Conservation (phyloP, 2,329 filamentous ascomycete species). For the Aphanoascus verrucosus region DNA sequence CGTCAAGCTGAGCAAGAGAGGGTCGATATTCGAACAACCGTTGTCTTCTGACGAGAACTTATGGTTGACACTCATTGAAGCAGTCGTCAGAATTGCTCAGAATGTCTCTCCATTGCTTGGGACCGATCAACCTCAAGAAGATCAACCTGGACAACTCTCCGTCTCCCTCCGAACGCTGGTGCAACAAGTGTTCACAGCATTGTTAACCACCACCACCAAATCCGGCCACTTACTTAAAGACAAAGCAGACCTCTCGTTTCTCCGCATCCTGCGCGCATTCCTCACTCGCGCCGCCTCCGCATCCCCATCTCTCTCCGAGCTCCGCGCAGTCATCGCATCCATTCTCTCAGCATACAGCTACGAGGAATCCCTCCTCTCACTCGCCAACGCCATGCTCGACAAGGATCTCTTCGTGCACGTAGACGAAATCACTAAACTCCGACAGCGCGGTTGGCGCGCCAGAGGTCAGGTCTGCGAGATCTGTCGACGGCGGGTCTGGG, state of each 20-base stretch:
- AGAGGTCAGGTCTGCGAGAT: conserved; percentile 77
- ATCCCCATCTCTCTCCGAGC: conserved; percentile 76
- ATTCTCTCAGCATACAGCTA: conserved; percentile 95
- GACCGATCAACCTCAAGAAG: conserved; percentile 1
- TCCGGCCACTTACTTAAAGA: conserved; percentile 23
- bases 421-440: conserved; percentile 57
- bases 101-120: conserved; percentile 38
- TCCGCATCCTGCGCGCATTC: conserved; percentile 81
- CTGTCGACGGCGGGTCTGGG: conserved; percentile 76
- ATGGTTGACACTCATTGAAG: conserved; percentile 57
- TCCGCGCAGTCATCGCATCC: conserved; percentile 71
- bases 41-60: conserved; percentile 51
- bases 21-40: conserved; percentile 43
- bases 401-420: conserved; percentile 82
- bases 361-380: conserved; percentile 74
- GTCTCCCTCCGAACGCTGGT: conserved; percentile 64
- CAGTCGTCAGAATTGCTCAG: conserved; percentile 52
- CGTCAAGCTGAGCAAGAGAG: conserved; percentile 27
- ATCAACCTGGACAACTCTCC: conserved; percentile 42
- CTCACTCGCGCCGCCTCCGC: conserved; percentile 68
- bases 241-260: conserved; percentile 59
- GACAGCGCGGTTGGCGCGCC: conserved; percentile 82
- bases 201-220: conserved; percentile 52
- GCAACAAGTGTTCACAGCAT: conserved; percentile 79
- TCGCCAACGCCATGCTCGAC: conserved; percentile 79